Percentiles rank a stretch among this genome's conserved stretches.
Conservation (phyloP, 1,284 basidiomycete genomes). For the Tremellales sp. region DNA sequence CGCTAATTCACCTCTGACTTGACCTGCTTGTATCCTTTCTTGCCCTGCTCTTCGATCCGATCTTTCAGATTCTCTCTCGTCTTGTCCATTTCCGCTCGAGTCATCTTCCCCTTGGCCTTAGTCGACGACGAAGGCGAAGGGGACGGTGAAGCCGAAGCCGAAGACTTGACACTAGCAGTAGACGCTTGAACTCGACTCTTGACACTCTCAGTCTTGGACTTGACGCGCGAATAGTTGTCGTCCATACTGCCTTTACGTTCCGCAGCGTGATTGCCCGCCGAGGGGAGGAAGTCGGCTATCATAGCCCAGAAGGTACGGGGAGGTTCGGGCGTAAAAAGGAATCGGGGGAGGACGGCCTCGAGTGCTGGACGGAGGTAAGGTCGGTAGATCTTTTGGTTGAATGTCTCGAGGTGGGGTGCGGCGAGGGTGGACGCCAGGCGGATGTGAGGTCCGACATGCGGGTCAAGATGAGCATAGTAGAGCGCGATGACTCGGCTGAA, state of each 20-base stretch:
- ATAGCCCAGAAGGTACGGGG: conserved; percentile 33
- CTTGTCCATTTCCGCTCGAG: conserved; percentile 16
- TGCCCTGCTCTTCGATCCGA: conserved; percentile 30
- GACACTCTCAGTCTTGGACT: conserved; percentile 2
- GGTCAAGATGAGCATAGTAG: conserved; percentile 20
- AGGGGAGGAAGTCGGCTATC: conserved; percentile 34
- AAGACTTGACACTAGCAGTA: not conserved
- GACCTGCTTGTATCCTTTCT: conserved; percentile 21
- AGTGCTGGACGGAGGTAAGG: conserved; percentile 23
- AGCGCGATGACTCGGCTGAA: conserved; percentile 15
- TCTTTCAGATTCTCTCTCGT: conserved; percentile 21
- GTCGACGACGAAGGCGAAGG: not conserved
- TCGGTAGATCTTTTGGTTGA: conserved; percentile 17
- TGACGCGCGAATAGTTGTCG: conserved; percentile 11
- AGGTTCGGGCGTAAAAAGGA: conserved; percentile 15
- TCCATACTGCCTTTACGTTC: conserved; percentile 22
- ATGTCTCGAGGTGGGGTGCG: conserved; percentile 18
- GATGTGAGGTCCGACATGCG: conserved; percentile 25
- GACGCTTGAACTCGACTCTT: conserved; percentile 4
- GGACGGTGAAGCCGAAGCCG: not conserved
- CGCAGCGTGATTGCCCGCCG: conserved; percentile 14
- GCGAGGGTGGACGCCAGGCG: conserved; percentile 7
- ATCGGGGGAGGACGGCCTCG: conserved; percentile 25
- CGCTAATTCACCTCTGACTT: conserved; percentile 28
- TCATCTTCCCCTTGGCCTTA: conserved; percentile 7